Base-by-base conservation (phyloP, 768 basidiomycete genomes). In the Gyrodon lividus region DNA sequence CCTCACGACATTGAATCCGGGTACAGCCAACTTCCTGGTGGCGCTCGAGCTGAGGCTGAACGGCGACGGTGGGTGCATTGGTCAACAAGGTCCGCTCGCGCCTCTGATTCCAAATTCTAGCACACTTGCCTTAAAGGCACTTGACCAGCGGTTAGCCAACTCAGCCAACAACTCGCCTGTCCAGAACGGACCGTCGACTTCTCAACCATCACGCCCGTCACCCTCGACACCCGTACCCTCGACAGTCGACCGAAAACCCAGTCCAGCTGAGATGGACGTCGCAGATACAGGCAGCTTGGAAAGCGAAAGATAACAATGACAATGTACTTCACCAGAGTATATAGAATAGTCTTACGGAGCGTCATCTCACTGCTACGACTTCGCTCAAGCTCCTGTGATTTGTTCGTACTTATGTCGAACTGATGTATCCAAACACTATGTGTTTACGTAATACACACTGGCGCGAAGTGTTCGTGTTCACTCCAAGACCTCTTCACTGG, bases 31-130 rank as follows among this genome's bases (percentile, higher is more conserved):
- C 76, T 89, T 42, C 92, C 94, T 31, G 94, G 92, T 13, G 89
- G 86, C 63, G 86, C 93, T 17, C 80, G 97, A 30, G 97, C 97
- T 19, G 97, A 99, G 71, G 97, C 97, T 17, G 97, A 99, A 74
- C 77, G 97, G 53, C 76, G 96, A 74, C 81, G 96, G 94, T 94
- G 55, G 50, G 82, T 67, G 14, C 48, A 37, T 23, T 33, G 17
- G 22, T 31, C 5, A 6, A 33, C 16, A 14, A 23, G 35, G 8
- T 41, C n/a, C 17, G 20, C 6, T 47, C 30, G 55, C 12, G 17
- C 37, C 6, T 51, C 51, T 63, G 22, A 56, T 48, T 50, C n/a
- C 46, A 20, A 5, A 48, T 48, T 53, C 22, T 63, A 97, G 96
- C 59, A 93, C 95, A 1, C 83, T 99, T 77, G 97, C 97, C 26